These are phyloP conservation scores for Senna tora DNA, from an alignment of 306 rosid species.

Conservation along the genomic window DNA sequence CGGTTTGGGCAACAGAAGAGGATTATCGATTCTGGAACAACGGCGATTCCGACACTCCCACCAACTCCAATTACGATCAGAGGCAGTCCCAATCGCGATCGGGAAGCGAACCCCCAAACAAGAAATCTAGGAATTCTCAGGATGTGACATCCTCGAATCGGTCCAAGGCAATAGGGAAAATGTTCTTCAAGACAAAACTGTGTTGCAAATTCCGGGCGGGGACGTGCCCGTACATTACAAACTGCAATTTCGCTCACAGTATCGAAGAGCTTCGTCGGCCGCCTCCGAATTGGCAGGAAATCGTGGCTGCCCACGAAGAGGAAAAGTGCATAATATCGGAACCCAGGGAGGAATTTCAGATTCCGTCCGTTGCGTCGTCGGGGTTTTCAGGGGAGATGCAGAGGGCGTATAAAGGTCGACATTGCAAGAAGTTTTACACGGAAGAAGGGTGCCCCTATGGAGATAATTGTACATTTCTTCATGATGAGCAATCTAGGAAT, in stretches of 20 bases:
- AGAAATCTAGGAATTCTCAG: conserved; percentile 80
- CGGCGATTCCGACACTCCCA: conserved; percentile 57
- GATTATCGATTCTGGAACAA: conserved; percentile 87
- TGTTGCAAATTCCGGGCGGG: conserved; percentile 97
- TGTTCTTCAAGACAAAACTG: conserved; percentile 97
- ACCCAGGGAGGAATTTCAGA: conserved; percentile 93
- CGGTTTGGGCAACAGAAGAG: conserved; percentile 96
- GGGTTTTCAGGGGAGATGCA: conserved; percentile 56
- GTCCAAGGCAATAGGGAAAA: conserved; percentile 89
- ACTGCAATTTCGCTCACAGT: conserved; percentile 98
- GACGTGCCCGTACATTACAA: conserved; percentile 85
- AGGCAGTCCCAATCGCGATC: conserved; percentile 71
- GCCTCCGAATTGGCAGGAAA: conserved; percentile 97
- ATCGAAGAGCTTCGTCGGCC: conserved; percentile 96
- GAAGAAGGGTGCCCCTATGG: conserved; percentile 99
- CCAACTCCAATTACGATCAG: conserved; percentile 75
- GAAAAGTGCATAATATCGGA: conserved; percentile 58
- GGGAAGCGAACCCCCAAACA: conserved; percentile 82
- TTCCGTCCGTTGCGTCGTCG: conserved; percentile 71
- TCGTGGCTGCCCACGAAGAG: conserved; percentile 94
- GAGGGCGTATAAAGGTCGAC: conserved; percentile 92
- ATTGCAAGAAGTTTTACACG: conserved; percentile 95
- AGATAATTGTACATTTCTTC: conserved; percentile 92
- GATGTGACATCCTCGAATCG: conserved; percentile 64
- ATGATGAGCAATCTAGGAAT: conserved; percentile 90